phyloP scores from a whole-genome alignment of 441 rosid genomes.

The Eruca vesicaria region DNA sequence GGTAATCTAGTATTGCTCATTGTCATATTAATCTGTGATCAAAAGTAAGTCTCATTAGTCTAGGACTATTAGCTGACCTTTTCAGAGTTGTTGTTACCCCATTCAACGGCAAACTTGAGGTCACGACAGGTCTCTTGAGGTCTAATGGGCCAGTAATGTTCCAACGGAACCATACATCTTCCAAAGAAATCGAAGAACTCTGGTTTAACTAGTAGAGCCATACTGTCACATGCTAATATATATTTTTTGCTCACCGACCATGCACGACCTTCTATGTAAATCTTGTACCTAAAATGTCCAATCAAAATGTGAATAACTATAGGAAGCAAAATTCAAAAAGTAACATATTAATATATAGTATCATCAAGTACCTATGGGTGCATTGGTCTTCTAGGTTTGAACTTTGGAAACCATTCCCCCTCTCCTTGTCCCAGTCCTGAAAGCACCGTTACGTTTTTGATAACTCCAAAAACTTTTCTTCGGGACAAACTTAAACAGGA shows the following conservation, averaged over 20 bases:
- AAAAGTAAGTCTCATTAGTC: not conserved
- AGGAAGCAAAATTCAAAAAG: not conserved
- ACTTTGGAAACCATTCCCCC: slow-evolving; percentile 26
- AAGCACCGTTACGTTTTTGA: not conserved
- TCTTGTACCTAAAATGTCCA: slow-evolving; percentile 31
- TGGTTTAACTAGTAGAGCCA: slow-evolving; percentile 48
- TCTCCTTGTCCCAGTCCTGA: slow-evolving; percentile 48
- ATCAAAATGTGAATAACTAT: not conserved
- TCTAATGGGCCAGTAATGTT: slow-evolving; percentile 72
- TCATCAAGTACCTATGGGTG: slow-evolving; percentile 42
- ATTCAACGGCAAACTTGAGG: slow-evolving; percentile 66
- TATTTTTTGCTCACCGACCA: slow-evolving; percentile 79
- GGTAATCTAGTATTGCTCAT: not conserved
- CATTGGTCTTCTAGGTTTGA: slow-evolving; percentile 55
- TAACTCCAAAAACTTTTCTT: not conserved
- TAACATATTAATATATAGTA: not conserved
- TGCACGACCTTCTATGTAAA: slow-evolving; percentile 55
- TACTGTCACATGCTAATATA: slow-evolving; percentile 63
- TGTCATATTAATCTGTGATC: not conserved
- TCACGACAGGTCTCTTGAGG: slow-evolving; percentile 36
- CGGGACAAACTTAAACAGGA: not conserved
- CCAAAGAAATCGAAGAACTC: slow-evolving; percentile 55
- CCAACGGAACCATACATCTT: slow-evolving; percentile 55
- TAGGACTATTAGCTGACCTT: slow-evolving; percentile 26
- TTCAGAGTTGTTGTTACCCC: slow-evolving; percentile 55